phyloP scores from a whole-genome alignment of 768 basidiomycete genomes.

The Rhodotorula babjevae region DNA sequence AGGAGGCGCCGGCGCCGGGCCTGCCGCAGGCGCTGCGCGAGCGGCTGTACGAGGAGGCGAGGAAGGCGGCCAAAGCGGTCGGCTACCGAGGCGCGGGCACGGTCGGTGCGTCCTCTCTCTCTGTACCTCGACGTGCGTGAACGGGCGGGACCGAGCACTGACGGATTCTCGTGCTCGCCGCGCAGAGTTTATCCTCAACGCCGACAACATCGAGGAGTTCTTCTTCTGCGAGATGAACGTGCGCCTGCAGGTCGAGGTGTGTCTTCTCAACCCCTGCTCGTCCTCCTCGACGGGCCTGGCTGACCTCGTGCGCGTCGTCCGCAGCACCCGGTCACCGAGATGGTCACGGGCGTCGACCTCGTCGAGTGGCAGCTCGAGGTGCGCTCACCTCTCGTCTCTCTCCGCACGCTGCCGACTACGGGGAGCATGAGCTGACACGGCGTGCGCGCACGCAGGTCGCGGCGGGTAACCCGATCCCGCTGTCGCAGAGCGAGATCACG shows the following conservation, averaged over 20 bases:
- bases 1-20: conserved; percentile 83
- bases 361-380: conserved; percentile 94
- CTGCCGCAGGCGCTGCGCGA: conserved; percentile 70
- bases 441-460: conserved; percentile 59
- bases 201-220: conserved; percentile 68
- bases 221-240: conserved; percentile 86
- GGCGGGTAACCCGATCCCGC: conserved; percentile 76
- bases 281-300: conserved; percentile 40
- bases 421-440: background rate
- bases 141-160: background rate
- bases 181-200: conserved; percentile 87
- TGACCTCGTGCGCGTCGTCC: conserved; percentile 57
- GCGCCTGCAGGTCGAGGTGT: conserved; percentile 43
- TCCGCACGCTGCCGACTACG: background rate
- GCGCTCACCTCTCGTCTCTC: conserved; percentile 4
- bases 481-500: conserved; percentile 70
- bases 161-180: conserved; percentile 6
- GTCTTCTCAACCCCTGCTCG: conserved; percentile 3
- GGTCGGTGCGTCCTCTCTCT: conserved; percentile 48
- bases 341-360: conserved; percentile 87
- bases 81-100: conserved; percentile 87
- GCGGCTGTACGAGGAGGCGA: conserved; percentile 76
- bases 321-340: conserved; percentile 53
- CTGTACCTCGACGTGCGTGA: background rate
- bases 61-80: conserved; percentile 88